Base-by-base conservation (phyloP, 805 yeast species). In the Metschnikowia peoriensis region DNA sequence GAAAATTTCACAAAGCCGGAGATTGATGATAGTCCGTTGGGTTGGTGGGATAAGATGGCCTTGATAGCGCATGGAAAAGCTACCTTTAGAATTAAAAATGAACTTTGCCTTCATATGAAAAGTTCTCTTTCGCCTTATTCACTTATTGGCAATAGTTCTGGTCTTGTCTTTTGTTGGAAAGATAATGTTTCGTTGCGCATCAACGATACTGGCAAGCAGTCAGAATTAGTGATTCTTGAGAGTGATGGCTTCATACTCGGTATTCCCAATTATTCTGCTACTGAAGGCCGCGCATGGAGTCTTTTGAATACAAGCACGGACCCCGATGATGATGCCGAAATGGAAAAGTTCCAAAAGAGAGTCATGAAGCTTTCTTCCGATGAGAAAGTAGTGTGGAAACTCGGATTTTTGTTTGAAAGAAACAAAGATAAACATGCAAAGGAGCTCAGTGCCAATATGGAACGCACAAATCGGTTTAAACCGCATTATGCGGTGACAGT, bases 391-490 rank as follows among this genome's bases (percentile, higher is more conserved):
- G 65, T 71, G n/a, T 91, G 97, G 97, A 80, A 77, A 37, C 69
- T 86, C 45, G 97, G 97, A 0, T 70, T 88, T 59, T 57, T 80
- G 17, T 89, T 89, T 69, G 96, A 90, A 65, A 70, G 87, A 53
- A 86, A 86, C 49, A 65, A 65, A 29, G 66, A 69, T 29, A 61
- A 62, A 14, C 46, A 65, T 1, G 54, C 58, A 1, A 51, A 44
- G 63, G 72, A 28, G 69, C 77, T 45, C 7, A 72, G 77, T 1
- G 72, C 67, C 42, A 49, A 69, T 16, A 68, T 73, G 48, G 74
- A 73, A 47, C 74, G 93, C 41, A 72, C 76, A 0, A 57, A 69
- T 12, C 67, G 77, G 1, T 82, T 80, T 58, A 71, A 73, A 40
- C 86, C 88, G 0, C 96, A 88, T 61, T 84, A 84, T 61, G 84